Percentiles rank a stretch among this genome's conserved stretches.
Evolutionary conservation across 2,329 filamentous ascomycete genomes (phyloP).

Genomic region (Clarireedia hainanense): DNA sequence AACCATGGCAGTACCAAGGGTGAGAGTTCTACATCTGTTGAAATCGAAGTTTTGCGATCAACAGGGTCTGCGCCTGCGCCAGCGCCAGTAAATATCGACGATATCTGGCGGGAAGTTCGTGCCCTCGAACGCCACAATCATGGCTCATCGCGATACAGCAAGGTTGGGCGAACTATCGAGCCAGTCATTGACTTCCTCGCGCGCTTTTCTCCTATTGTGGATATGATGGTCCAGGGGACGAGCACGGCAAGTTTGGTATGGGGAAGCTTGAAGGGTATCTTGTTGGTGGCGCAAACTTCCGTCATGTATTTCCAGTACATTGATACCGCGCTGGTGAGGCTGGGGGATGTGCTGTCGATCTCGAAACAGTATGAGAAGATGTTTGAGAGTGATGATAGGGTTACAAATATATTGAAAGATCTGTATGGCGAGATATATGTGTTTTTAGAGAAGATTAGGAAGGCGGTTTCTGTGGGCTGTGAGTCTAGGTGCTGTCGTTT

Average conservation of each 20-base stretch:
- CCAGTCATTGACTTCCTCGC: conserved; percentile 4
- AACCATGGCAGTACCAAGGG: not conserved
- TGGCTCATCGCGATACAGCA: conserved; percentile 3
- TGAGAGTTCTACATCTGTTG: not conserved
- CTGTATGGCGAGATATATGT: conserved; percentile 7
- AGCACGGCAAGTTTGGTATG: conserved; percentile 4
- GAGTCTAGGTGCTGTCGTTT: not conserved
- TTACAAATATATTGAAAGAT: not conserved
- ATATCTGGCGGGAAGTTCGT: conserved; percentile 7
- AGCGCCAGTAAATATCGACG: conserved; percentile 1
- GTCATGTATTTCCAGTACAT: conserved; percentile 3
- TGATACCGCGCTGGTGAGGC: conserved; percentile 3
- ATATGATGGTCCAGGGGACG: conserved; percentile 7
- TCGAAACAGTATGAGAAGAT: conserved; percentile 5
- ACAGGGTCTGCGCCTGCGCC: not conserved
- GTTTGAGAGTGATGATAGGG: conserved; percentile 3
- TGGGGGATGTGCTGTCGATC: conserved; percentile 2
- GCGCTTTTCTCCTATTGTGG: conserved; percentile 1
- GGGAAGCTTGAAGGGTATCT: conserved; percentile 4
- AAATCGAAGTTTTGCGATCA: not conserved
- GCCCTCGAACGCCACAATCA: conserved; percentile 4
- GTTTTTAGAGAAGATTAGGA: conserved; percentile 2
- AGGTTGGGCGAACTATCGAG: conserved; percentile 6
- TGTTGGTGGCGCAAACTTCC: conserved; percentile 9
- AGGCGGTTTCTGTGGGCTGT: not conserved